Conservation (phyloP, 768 basidiomycete species). For the Boletus subcaerulescens region DNA sequence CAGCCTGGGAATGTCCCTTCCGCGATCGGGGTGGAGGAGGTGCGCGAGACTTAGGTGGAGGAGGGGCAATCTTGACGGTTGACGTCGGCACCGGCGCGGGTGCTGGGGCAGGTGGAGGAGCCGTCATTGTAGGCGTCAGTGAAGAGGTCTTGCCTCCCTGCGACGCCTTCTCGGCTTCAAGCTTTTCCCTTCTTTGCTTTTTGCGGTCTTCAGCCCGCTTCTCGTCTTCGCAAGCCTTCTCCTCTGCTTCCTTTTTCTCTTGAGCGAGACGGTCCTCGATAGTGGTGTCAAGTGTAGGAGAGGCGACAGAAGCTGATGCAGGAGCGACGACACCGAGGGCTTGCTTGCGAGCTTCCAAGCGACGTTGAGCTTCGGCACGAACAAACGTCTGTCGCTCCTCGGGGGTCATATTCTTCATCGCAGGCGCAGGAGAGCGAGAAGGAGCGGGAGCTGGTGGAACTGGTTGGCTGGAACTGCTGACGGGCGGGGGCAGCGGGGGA, state of each 20-base stretch:
- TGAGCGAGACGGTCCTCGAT: constrained; percentile 83
- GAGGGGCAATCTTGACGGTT: constrained; percentile 36
- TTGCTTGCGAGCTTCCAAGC: constrained; percentile 81
- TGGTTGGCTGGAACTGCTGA: constrained; percentile 33
- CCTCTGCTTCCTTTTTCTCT: constrained; percentile 90
- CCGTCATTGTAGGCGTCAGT: constrained; percentile 43
- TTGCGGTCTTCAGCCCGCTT: constrained; percentile 80
- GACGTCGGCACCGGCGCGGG: constrained; percentile 35
- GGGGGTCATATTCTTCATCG: constrained; percentile 74
- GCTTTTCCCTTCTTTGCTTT: constrained; percentile 60
- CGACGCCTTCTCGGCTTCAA: constrained; percentile 71
- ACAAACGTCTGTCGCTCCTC: constrained; percentile 80
- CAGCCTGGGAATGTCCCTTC: constrained; percentile 16
- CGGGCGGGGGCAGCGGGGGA: constrained; percentile 45
- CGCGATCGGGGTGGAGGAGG: constrained; percentile 39
- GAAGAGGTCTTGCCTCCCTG: constrained; percentile 46
- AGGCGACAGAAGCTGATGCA: constrained; percentile 31
- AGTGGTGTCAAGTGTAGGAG: constrained; percentile 63
- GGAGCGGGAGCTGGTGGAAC: constrained; percentile 48
- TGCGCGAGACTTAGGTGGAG: constrained; percentile 27
- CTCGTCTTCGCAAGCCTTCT: constrained; percentile 76
- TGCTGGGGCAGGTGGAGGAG: constrained; percentile 40
- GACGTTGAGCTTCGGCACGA: constrained; percentile 74
- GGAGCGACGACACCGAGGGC: constrained; percentile 71
- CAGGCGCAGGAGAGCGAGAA: constrained; percentile 55